Conservation (phyloP, 331 rosid genomes). For the Quercus lobata region DNA sequence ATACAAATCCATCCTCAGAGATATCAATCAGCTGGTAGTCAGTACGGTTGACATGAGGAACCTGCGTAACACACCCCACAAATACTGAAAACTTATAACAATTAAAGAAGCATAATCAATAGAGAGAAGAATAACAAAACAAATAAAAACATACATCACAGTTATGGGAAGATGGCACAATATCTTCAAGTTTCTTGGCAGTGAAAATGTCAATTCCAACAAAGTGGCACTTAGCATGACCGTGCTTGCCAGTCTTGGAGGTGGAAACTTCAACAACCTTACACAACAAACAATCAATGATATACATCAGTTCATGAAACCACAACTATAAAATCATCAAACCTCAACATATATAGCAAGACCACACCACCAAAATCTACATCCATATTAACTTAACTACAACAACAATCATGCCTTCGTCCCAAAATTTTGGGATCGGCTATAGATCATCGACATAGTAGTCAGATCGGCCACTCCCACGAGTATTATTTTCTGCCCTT, state of each 20-base stretch:
- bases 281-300: neutral
- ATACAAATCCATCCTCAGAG: slow-evolving; percentile 77
- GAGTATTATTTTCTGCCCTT: too few species aligned
- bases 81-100: neutral
- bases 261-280: slow-evolving; percentile 85
- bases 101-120: neutral
- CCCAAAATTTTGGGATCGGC: accelerated
- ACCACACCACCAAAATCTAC: neutral
- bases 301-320: neutral
- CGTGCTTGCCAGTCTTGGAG: slow-evolving; percentile 82
- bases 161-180: slow-evolving; percentile 73
- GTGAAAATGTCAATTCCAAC: slow-evolving; percentile 71
- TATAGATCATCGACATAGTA: too few species aligned
- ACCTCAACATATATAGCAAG: neutral
- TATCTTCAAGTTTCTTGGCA: slow-evolving; percentile 66
- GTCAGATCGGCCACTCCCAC: too few species aligned
- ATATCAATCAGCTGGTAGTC: slow-evolving; percentile 77
- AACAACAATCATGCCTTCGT: too few species aligned
- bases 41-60: slow-evolving; percentile 75
- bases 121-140: neutral
- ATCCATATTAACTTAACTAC: neutral
- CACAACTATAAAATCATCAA: neutral
- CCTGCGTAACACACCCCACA: slow-evolving; percentile 18
- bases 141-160: slow-evolving; percentile 46
- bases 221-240: slow-evolving; percentile 81